Conservation (phyloP, 83 land plant genomes). For the Thuja plicata region DNA sequence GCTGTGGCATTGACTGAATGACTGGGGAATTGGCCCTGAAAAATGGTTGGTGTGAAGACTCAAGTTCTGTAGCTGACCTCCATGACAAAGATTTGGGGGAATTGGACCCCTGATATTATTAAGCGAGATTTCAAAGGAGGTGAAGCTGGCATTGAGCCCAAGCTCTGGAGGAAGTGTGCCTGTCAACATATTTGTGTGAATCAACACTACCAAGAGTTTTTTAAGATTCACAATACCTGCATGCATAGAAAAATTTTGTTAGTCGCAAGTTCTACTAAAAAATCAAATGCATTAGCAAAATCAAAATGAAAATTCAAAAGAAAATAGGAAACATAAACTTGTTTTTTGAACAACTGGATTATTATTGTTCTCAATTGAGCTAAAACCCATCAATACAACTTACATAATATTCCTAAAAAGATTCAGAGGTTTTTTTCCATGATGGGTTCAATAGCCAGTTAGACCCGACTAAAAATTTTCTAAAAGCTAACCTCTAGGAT, state of each 20-base stretch:
- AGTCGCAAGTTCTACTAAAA: neutral
- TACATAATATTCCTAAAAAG: too few species aligned
- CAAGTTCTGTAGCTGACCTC: constrained; percentile 23
- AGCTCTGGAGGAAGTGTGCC: constrained; percentile 21
- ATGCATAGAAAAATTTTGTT: neutral
- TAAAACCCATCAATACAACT: too few species aligned
- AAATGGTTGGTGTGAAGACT: constrained; percentile 49
- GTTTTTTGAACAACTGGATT: too few species aligned
- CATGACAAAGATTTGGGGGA: constrained; percentile 43
- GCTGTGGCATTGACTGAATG: constrained; percentile 27
- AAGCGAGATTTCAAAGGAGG: constrained; percentile 53
- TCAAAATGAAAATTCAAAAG: neutral
- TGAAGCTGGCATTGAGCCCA: constrained; percentile 17
- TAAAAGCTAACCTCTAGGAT: too few species aligned
- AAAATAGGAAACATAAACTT: too few species aligned
- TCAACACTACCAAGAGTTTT: constrained; percentile 23
- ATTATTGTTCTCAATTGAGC: too few species aligned
- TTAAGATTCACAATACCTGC: constrained; percentile 22
- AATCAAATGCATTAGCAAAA: neutral
- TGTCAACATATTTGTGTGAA: constrained; percentile 15
- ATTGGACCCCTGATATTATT: constrained; percentile 61
- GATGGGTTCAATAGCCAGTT: too few species aligned
- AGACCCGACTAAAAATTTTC: too few species aligned
- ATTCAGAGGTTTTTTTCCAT: too few species aligned
- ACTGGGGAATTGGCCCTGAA: constrained; percentile 34